A percentile compares a stretch with the other conserved stretches of the same genome.
Evolutionary conservation across 129 eudicot species (phyloP).

Genomic region (Ambrosia artemisiifolia): DNA sequence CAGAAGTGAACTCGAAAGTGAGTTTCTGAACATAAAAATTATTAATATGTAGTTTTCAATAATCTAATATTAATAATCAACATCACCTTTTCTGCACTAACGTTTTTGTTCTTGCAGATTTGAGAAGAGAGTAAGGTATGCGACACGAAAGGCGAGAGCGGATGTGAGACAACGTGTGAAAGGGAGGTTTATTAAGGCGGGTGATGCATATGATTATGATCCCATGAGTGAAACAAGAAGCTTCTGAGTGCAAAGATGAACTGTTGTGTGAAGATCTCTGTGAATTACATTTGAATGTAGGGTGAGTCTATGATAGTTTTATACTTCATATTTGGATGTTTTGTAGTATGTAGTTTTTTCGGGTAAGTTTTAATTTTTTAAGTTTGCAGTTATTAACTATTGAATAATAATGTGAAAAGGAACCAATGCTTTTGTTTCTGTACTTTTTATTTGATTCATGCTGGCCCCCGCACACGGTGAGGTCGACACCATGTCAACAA

Average conservation of each 20-base stretch:
- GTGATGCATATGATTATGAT: no score
- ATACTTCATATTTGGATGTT: conserved; percentile 16
- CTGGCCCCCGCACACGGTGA: no score
- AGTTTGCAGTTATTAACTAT: background rate
- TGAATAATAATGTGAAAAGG: no score
- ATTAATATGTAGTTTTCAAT: no score
- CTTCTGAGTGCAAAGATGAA: conserved; percentile 21
- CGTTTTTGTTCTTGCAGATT: conserved; percentile 35
- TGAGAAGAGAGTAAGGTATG: conserved; percentile 73
- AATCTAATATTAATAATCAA: no score
- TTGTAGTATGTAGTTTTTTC: conserved; percentile 17
- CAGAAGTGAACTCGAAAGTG: no score
- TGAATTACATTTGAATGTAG: conserved; percentile 1
- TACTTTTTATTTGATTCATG: no score
- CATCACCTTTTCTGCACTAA: no score
- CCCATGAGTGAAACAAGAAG: no score
- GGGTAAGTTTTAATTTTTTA: background rate
- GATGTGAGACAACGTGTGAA: conserved; percentile 76
- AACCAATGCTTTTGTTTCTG: no score
- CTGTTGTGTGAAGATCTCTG: conserved; percentile 7
- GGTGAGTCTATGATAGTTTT: conserved; percentile 18
- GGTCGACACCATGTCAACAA: no score
- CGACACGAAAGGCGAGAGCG: conserved; percentile 78
- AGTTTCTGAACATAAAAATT: no score
- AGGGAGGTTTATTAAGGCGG: conserved; percentile 37